Evolutionary conservation across 2,329 filamentous ascomycete species (phyloP), one percentile per base, ranked within the genome.

Genomic region (Colletotrichum higginsianum): DNA sequence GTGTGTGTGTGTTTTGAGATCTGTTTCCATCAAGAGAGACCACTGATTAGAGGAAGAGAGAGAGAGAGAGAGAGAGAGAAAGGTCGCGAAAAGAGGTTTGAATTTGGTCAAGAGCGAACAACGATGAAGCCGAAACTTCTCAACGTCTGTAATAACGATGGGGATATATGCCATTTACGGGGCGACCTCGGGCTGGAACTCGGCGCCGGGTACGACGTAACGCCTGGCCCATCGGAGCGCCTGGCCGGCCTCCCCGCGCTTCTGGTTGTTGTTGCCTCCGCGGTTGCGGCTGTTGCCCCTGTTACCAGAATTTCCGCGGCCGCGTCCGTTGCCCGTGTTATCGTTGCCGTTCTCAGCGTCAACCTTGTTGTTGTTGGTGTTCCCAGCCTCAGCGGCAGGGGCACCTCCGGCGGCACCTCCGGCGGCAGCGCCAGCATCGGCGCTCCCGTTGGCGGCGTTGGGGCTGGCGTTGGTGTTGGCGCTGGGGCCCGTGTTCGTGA

Each of bases 221-320:
- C 68, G 68, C 65, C 46, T 71, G 58, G 68, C 68, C 68, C 68
- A 71, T 26, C 68, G 53, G 1, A 71, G 58, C 13, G 35, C n/a
- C 40, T 58, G 38, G 16, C 62, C 52, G 16, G 44, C 44, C 2
- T 38, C 46, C 7, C 61, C 50, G 35, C 30, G 61, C 21, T 56
- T 63, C 30, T 26, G 26, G 57, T 46, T 35, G 49, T 67, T 71
- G 64, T 38, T 26, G 23, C 26, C 26, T 26, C 26, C 47, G 18
- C 57, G 61, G 38, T 61, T 40, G 56, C 62, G 62, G 16, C 55
- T 62, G 44, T 42, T 47, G 23, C 42, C 58, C 40, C 42, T 26
- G 26, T 1, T 26, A 26, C 26, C 26, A 26, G 26, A 26, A 26
- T 61, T 46, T 30, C 46, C 44, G 16, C 60, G 60, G n/a, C 23